Percentiles rank a stretch among this genome's conserved stretches.
phyloP scores from a whole-genome alignment of 306 rosid genomes.

The Castanospermum australe region DNA sequence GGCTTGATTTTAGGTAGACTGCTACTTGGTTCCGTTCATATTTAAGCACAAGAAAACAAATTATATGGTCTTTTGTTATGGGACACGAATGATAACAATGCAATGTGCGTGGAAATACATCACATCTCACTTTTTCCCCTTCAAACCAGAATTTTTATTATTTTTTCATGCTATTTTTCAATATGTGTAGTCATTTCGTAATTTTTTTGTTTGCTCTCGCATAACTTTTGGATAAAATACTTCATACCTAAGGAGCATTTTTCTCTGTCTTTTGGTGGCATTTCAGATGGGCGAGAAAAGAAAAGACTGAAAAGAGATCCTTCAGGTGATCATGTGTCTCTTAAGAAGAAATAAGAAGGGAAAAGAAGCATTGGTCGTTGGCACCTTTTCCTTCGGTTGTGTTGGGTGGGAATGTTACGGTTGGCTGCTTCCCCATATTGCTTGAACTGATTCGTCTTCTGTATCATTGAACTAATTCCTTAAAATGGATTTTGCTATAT shows the following conservation, averaged over 20 bases:
- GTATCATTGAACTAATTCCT: slow-evolving; percentile 13
- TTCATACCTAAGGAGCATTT: background rate
- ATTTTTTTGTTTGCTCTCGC: background rate
- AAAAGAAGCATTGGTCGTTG: slow-evolving; percentile 9
- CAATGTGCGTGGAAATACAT: background rate
- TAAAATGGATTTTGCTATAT: slow-evolving; percentile 16
- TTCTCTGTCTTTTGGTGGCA: slow-evolving; percentile 1
- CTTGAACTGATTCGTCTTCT: slow-evolving; percentile 21
- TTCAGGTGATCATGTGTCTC: background rate
- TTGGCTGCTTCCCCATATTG: slow-evolving; percentile 29
- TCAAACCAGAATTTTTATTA: too few relatives aligned
- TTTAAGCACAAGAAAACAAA: background rate
- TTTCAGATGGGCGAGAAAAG: slow-evolving; percentile 19
- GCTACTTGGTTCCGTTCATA: background rate
- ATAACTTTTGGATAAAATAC: too few relatives aligned
- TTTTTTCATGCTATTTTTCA: background rate
- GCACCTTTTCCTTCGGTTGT: slow-evolving; percentile 23
- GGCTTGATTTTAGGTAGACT: slow-evolving; percentile 34
- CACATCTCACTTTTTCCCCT: background rate
- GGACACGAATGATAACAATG: background rate
- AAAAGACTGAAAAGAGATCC: background rate
- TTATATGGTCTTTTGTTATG: background rate
- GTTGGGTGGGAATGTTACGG: slow-evolving; percentile 26
- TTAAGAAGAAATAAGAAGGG: slow-evolving; percentile 33
- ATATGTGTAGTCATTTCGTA: background rate